Conservation (phyloP, 2,329 filamentous ascomycete genomes). For the Diaporthe nobilis region DNA sequence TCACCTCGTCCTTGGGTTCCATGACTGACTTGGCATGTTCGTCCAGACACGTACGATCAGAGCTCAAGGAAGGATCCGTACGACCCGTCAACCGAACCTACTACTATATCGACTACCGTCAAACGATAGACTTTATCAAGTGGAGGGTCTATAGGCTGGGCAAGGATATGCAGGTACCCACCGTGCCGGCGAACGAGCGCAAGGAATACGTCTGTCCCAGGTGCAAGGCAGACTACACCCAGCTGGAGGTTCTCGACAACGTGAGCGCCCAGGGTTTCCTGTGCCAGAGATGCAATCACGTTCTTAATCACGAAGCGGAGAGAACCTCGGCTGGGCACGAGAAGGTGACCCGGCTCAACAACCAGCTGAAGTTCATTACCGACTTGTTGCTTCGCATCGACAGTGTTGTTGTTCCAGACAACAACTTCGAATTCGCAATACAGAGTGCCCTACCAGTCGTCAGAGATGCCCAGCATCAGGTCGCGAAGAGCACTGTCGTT, state of each 20-base stretch:
- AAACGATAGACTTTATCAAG: slow-evolving; percentile 96
- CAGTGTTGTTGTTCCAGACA: slow-evolving; percentile 79
- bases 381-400: slow-evolving; percentile 84
- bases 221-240: slow-evolving; percentile 89
- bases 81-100: slow-evolving; percentile 90
- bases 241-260: slow-evolving; percentile 88
- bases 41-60: slow-evolving; percentile 77
- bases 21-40: slow-evolving; percentile 36
- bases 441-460: slow-evolving; percentile 74
- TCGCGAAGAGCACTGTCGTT: slow-evolving; percentile 70
- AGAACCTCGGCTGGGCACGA: slow-evolving; percentile 79
- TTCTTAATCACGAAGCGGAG: slow-evolving; percentile 76
- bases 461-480: slow-evolving; percentile 77
- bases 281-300: slow-evolving; percentile 82
- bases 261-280: slow-evolving; percentile 80
- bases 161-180: slow-evolving; percentile 87
- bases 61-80: slow-evolving; percentile 84
- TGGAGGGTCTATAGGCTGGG: slow-evolving; percentile 92
- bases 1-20: background rate
- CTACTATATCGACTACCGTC: slow-evolving; percentile 97
- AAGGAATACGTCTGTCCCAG: slow-evolving; percentile 91
- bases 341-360: slow-evolving; percentile 81
- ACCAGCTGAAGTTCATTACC: slow-evolving; percentile 84
- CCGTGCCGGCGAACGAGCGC: slow-evolving; percentile 84
- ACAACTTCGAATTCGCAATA: slow-evolving; percentile 79